Base-by-base conservation (phyloP, 306 rosid genomes). In the Cicer bijugum region DNA sequence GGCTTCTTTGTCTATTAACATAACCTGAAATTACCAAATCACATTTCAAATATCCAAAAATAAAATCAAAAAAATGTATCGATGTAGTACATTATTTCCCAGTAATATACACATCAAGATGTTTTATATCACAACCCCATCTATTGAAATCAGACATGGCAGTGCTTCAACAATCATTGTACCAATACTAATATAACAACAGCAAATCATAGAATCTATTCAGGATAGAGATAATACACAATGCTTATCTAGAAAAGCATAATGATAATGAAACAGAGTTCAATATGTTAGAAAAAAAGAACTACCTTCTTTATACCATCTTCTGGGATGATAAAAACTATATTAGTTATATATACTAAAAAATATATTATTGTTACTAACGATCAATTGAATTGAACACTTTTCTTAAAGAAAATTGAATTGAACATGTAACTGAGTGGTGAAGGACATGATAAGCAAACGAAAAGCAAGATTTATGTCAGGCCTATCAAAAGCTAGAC, bases 1-100 rank as follows among this genome's bases (percentile, higher is more conserved):
- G 69, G 87, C 80, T 76, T 82, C 86, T 83, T 89, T 89, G 77
- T 84, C 87, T 60, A 79, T 62, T 74, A 90, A 84, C 80, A 92
- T 68, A 50, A 88, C 99, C 99, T 95, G 90, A 77, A 82, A 65
- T 61, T 17, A 74, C 55, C 57, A 73, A 78, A 62, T 68, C 47
- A 62, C 43, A 40, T 80, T 67, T 42, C 35, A 83, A 16, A 40
- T 37, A n/a, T 45, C 73, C 51, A 81, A 71, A 55, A 19, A 8
- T 57, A 37, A 71, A 65, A 70, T 66, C 9, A 33, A 38, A 64
- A 71, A 79, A 78, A 14, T 38, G 14, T 9, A 48, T 47, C 55
- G 14, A 44, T 12, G n/a, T 5, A 65, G 42, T 8, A 7, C 69
- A 65, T 12, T 71, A 60, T 39, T 48, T 38, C 62, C 74, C 69